Conservation (phyloP, 2,329 filamentous ascomycete species). For the Metarhizium humberi region DNA sequence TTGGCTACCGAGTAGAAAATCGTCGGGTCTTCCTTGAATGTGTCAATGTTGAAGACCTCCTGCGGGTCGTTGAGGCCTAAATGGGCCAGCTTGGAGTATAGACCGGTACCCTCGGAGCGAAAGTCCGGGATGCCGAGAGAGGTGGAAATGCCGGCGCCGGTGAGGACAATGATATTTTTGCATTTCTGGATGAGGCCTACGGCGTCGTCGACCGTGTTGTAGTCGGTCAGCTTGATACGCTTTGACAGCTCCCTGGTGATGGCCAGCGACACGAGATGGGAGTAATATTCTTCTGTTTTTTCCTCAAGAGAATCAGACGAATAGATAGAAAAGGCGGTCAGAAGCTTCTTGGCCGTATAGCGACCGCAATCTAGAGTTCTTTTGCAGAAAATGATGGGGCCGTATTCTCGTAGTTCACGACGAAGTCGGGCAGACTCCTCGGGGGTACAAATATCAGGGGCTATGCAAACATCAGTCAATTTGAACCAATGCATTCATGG, state of each 20-base stretch:
- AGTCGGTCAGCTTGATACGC: slow-evolving; percentile 66
- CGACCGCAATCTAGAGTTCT: slow-evolving; percentile 59
- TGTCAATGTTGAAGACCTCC: slow-evolving; percentile 85
- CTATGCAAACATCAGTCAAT: slow-evolving; percentile 14
- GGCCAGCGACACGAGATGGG: slow-evolving; percentile 63
- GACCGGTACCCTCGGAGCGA: slow-evolving; percentile 81
- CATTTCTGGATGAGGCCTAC: slow-evolving; percentile 64
- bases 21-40: slow-evolving; percentile 77
- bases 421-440: slow-evolving; percentile 62
- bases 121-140: slow-evolving; percentile 97
- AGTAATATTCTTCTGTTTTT: slow-evolving; percentile 58
- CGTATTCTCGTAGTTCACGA: slow-evolving; percentile 62
- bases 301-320: slow-evolving; percentile 67
- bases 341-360: slow-evolving; percentile 72
- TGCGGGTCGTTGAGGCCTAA: slow-evolving; percentile 77
- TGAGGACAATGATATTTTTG: slow-evolving; percentile 85
- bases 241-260: slow-evolving; percentile 75
- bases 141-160: slow-evolving; percentile 92
- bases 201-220: slow-evolving; percentile 84
- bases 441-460: slow-evolving; percentile 48
- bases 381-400: slow-evolving; percentile 68
- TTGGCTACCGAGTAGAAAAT: slow-evolving; percentile 90
- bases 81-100: slow-evolving; percentile 77
- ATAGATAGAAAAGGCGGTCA: slow-evolving; percentile 75
- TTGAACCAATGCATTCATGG: slow-evolving; percentile 5